phyloP scores from a whole-genome alignment of 2,329 filamentous ascomycete genomes.

The Trichoderma simmonsii region DNA sequence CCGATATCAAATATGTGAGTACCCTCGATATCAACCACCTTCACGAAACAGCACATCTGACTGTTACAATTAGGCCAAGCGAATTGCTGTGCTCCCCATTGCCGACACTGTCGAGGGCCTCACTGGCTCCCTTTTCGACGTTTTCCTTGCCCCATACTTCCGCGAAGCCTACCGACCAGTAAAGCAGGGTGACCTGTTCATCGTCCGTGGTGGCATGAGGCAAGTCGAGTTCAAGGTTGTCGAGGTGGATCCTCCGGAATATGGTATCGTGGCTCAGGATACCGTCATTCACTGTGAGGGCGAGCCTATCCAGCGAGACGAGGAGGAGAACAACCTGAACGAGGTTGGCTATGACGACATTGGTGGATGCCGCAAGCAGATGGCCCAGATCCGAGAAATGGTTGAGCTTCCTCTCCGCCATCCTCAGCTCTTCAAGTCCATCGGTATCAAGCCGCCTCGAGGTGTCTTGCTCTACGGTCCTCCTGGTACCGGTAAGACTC shows the following conservation, averaged over 20 bases:
- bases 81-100: constrained; percentile 96
- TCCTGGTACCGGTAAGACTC: constrained; percentile 97
- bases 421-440: constrained; percentile 99
- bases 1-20: constrained; percentile 99
- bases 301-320: constrained; percentile 81
- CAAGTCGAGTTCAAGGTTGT: constrained; percentile 99
- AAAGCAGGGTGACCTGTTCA: constrained; percentile 96
- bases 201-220: constrained; percentile 94
- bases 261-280: constrained; percentile 97
- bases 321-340: constrained; percentile 98
- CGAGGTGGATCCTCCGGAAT: constrained; percentile 96
- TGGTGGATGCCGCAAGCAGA: constrained; percentile 98
- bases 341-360: constrained; percentile 99
- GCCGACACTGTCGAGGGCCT: constrained; percentile 97
- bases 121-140: constrained; percentile 96
- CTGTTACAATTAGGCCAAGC: constrained; percentile 70
- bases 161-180: constrained; percentile 97
- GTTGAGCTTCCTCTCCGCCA: constrained; percentile 95
- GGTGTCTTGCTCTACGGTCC: constrained; percentile 96
- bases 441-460: constrained; percentile 98
- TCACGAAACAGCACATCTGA: neutral
- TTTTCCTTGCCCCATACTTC: constrained; percentile 99
- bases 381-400: constrained; percentile 98
- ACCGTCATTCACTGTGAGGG: constrained; percentile 99
- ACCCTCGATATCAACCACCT: neutral